phyloP scores from a whole-genome alignment of 2,329 filamentous ascomycete species.

The Aspergillus calidoustus region DNA sequence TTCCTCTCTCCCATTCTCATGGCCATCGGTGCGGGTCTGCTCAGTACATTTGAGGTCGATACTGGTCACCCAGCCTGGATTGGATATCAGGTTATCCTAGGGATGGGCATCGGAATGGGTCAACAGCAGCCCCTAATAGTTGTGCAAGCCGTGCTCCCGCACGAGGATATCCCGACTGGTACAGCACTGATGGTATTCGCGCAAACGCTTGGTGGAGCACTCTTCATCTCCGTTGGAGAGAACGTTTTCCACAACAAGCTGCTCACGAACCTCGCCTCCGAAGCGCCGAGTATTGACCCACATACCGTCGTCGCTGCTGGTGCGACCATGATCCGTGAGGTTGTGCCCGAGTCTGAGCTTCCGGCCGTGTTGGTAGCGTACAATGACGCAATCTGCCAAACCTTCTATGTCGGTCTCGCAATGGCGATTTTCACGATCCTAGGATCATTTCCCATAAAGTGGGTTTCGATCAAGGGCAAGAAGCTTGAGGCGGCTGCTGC shows the following conservation, averaged over 20 bases:
- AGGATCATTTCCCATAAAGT: slow-evolving; percentile 43
- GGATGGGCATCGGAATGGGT: slow-evolving; percentile 40
- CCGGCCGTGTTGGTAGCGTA: slow-evolving; percentile 40
- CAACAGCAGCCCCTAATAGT: slow-evolving; percentile 43
- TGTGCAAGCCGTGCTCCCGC: slow-evolving; percentile 38
- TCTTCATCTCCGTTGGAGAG: slow-evolving; percentile 37
- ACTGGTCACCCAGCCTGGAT: slow-evolving; percentile 42
- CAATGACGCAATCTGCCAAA: slow-evolving; percentile 42
- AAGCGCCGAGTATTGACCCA: slow-evolving; percentile 34
- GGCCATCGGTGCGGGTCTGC: slow-evolving; percentile 39
- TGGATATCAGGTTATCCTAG: slow-evolving; percentile 44
- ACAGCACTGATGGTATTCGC: slow-evolving; percentile 41
- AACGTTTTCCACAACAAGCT: slow-evolving; percentile 19
- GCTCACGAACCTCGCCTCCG: background rate
- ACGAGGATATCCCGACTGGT: slow-evolving; percentile 40
- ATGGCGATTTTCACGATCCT: slow-evolving; percentile 42
- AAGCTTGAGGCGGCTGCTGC: slow-evolving; percentile 35
- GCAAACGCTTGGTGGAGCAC: slow-evolving; percentile 42
- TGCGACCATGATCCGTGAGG: slow-evolving; percentile 42
- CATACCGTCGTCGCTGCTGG: slow-evolving; percentile 37
- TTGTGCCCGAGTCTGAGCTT: slow-evolving; percentile 34
- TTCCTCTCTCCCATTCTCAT: slow-evolving; percentile 36
- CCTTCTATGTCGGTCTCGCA: slow-evolving; percentile 45
- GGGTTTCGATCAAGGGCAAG: slow-evolving; percentile 47
- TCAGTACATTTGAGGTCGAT: slow-evolving; percentile 38